These are phyloP conservation scores for Trypanosomatidae sp. DNA, from an alignment of 208 protist species.

Conservation along the genomic window DNA sequence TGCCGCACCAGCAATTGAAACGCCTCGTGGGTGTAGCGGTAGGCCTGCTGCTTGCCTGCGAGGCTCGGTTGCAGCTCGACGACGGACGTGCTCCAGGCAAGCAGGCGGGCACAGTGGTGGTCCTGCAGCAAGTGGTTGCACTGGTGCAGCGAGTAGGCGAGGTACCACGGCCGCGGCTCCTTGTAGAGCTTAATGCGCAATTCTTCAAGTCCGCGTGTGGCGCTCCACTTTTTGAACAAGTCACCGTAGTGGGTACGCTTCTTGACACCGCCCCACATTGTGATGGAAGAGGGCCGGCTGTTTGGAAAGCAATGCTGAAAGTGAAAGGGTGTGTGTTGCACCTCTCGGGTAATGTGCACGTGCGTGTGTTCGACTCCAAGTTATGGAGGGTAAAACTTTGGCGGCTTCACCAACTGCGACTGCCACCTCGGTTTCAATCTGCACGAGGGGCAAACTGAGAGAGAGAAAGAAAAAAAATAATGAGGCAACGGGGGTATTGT, in stretches of 20 bases:
- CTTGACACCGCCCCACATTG: slow-evolving; percentile 91
- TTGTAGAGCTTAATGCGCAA: slow-evolving; percentile 57
- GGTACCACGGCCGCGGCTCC: slow-evolving; percentile 86
- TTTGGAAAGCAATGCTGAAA: too few relatives aligned
- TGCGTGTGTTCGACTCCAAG: too few relatives aligned
- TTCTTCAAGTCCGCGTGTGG: slow-evolving; percentile 57
- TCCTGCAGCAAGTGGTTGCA: slow-evolving; percentile 75
- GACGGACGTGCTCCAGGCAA: slow-evolving; percentile 79
- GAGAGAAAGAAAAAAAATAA: too few relatives aligned
- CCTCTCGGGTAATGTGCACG: too few relatives aligned
- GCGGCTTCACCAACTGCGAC: too few relatives aligned
- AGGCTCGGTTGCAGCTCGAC: slow-evolving; percentile 46
- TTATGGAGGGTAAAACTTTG: too few relatives aligned
- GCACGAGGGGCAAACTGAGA: too few relatives aligned
- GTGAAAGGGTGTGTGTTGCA: too few relatives aligned
- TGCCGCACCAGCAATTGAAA: slow-evolving; percentile 68
- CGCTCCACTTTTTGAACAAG: slow-evolving; percentile 73
- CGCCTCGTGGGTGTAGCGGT: slow-evolving; percentile 79
- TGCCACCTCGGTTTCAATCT: too few relatives aligned
- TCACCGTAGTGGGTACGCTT: slow-evolving; percentile 60
- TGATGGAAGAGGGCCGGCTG: too few relatives aligned
- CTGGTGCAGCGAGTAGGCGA: slow-evolving; percentile 69
- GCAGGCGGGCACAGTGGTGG: slow-evolving; percentile 70
- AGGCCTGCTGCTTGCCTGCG: slow-evolving; percentile 56
- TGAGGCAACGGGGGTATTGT: too few relatives aligned